These are phyloP conservation scores for Phalaenopsis aphrodite DNA, from an alignment of 106 monocot species.

Conservation along the genomic window DNA sequence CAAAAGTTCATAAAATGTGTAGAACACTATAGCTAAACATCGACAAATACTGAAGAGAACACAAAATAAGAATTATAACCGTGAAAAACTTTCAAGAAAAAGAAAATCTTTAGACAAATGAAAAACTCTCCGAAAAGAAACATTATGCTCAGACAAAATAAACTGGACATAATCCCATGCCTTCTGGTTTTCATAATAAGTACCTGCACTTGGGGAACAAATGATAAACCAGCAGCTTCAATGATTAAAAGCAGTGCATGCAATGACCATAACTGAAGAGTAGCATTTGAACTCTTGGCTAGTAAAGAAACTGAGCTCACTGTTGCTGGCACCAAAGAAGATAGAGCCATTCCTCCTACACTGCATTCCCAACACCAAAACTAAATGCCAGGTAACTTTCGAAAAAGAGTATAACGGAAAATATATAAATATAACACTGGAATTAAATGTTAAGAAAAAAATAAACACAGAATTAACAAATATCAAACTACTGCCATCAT, in stretches of 20 bases:
- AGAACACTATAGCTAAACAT: background rate
- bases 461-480: background rate
- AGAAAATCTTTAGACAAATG: background rate
- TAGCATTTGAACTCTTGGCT: slow-evolving; percentile 68
- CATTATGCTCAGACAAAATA: background rate
- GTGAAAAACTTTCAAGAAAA: background rate
- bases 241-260: slow-evolving; percentile 94
- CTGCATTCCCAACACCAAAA: slow-evolving; percentile 40
- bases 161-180: too few relatives aligned
- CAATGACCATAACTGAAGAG: slow-evolving; percentile 76
- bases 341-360: slow-evolving; percentile 97
- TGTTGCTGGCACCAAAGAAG: slow-evolving; percentile 71
- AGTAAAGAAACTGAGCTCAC: slow-evolving; percentile 71
- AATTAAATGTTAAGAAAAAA: background rate
- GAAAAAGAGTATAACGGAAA: background rate
- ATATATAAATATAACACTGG: background rate
- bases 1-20: background rate
- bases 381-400: background rate
- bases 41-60: background rate
- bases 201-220: slow-evolving; percentile 96
- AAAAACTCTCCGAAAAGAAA: background rate
- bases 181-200: background rate
- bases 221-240: slow-evolving; percentile 98
- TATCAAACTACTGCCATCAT: background rate
- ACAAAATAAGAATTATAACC: background rate